Conservation (phyloP, 768 basidiomycete species). For the Suillus fuscotomentosus region DNA sequence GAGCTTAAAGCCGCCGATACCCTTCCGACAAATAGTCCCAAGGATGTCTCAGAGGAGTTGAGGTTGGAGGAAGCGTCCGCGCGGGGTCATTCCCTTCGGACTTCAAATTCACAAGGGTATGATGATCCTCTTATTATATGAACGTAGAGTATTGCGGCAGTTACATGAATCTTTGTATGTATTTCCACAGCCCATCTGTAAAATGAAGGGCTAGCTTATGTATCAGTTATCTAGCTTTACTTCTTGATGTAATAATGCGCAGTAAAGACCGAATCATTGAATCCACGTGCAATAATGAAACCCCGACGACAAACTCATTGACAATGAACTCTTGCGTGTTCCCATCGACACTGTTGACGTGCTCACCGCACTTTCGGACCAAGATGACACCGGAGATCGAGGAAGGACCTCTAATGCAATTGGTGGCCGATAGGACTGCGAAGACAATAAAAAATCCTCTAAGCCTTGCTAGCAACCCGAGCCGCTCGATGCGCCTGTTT, state of each 20-base stretch:
- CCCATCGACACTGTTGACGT: not conserved
- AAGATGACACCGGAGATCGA: not conserved
- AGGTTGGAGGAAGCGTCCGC: not conserved
- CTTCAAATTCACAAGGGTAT: not conserved
- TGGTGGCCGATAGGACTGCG: not conserved
- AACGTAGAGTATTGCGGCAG: not conserved
- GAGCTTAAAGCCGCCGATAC: constrained; percentile 18
- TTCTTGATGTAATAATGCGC: not conserved
- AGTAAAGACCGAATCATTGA: not conserved
- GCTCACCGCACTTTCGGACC: not conserved
- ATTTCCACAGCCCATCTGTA: not conserved
- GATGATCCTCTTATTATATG: constrained; percentile 2
- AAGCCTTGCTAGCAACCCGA: not conserved
- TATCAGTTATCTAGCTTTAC: not conserved
- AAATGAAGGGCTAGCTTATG: not conserved
- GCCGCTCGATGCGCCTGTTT: constrained; percentile 23
- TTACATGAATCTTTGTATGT: not conserved
- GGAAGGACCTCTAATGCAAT: not conserved
- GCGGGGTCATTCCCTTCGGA: not conserved
- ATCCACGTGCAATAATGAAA: not conserved
- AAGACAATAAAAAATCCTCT: not conserved
- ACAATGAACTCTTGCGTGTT: no score
- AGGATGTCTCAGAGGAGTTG: not conserved
- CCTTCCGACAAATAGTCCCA: not conserved
- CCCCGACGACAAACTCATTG: no score